Conservation (phyloP, 179 eudicot species). For the Beta corolliflora region DNA sequence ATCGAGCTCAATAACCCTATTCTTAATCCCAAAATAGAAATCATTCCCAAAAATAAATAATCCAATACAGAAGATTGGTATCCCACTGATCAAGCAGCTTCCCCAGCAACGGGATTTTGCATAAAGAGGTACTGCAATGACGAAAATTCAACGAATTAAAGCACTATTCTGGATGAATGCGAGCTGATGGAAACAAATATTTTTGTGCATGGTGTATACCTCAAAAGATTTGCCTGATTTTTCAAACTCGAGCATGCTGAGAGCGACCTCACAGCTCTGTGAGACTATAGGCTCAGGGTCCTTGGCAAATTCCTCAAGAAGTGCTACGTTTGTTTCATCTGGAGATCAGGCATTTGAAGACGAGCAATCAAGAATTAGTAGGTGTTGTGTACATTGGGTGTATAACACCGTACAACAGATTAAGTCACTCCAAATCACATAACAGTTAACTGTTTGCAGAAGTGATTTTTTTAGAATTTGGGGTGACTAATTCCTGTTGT, state of each 20-base stretch:
- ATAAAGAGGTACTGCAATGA: conserved; percentile 73
- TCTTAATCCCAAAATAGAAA: neutral
- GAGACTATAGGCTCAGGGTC: conserved; percentile 93
- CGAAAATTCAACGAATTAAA: conserved; percentile 6
- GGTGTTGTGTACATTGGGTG: too few species aligned
- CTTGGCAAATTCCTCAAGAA: conserved; percentile 74
- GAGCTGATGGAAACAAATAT: neutral
- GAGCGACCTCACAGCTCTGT: conserved; percentile 98
- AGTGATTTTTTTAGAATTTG: too few species aligned
- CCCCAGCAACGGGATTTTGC: conserved; percentile 57
- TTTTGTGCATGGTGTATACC: conserved; percentile 37
- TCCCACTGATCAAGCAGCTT: conserved; percentile 29
- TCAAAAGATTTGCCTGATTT: conserved; percentile 86
- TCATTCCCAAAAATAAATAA: too few species aligned
- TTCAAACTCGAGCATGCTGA: conserved; percentile 94
- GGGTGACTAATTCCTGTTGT: too few species aligned
- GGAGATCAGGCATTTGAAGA: conserved; percentile 4
- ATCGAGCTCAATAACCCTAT: neutral
- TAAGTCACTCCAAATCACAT: too few species aligned
- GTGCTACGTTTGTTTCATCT: conserved; percentile 73
- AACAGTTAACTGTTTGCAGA: too few species aligned
- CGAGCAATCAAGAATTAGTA: neutral
- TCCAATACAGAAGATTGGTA: neutral
- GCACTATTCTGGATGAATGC: too few species aligned
- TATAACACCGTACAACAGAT: too few species aligned